These are phyloP conservation scores for Hirschioporus abietinus DNA, from an alignment of 768 basidiomycete species.

Conservation along the genomic window DNA sequence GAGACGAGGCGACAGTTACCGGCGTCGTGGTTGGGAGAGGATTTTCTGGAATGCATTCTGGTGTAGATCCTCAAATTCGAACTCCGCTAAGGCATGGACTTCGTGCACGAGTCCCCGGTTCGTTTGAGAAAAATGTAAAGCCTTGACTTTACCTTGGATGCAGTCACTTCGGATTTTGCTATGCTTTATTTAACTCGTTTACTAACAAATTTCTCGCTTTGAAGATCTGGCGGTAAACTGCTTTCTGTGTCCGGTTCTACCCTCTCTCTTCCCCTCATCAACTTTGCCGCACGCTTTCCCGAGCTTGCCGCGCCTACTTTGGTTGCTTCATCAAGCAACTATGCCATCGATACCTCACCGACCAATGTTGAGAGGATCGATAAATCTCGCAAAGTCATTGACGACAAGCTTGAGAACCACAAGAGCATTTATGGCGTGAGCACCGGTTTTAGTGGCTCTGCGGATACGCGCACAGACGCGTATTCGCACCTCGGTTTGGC, in stretches of 20 bases:
- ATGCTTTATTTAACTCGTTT: not conserved
- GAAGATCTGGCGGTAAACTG: not conserved
- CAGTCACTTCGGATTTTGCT: not conserved
- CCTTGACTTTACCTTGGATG: not conserved
- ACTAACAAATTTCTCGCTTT: not conserved
- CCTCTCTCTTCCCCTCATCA: not conserved
- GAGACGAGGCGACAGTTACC: too few relatives aligned
- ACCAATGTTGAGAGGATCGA: constrained; percentile 46
- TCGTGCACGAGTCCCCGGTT: not conserved
- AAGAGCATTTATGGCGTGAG: constrained; percentile 81
- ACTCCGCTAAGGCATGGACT: not conserved
- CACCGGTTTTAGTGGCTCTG: constrained; percentile 86
- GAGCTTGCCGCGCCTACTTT: not conserved
- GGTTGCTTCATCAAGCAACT: not conserved
- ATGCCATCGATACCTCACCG: constrained; percentile 39
- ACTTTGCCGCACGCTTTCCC: not conserved
- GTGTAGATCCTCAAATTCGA: not conserved
- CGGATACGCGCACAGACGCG: constrained; percentile 76
- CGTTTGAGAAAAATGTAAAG: too few relatives aligned
- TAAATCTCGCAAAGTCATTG: constrained; percentile 58
- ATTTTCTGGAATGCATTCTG: not conserved
- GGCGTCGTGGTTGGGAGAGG: too few relatives aligned
- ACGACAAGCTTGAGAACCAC: constrained; percentile 59
- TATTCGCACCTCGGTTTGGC: constrained; percentile 70
- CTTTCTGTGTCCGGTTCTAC: not conserved